Evolutionary conservation across 352 stramenopile species (phyloP), one percentile per base, ranked within the genome.

Genomic region (Thraustochytrium striatum): DNA sequence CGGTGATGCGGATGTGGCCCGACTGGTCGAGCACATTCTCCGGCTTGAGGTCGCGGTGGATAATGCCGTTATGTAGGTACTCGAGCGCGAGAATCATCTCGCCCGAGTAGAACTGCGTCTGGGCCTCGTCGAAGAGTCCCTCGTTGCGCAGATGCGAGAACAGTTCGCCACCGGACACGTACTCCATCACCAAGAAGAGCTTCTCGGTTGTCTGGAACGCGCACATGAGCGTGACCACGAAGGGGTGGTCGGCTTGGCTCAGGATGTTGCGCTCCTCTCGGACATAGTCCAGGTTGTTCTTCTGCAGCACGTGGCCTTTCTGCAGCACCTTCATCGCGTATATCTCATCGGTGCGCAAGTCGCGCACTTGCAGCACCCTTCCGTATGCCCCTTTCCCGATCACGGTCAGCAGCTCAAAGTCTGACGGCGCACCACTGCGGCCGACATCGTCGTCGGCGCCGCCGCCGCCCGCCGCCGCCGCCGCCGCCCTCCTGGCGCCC

Each of bases 291-390:
- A 98, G 87, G 28, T 93, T 88, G 7, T 96, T 95, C 25, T 96
- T 89, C n/a, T 90, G 88, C 72, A 99, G 84, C 38, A 99, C 87
- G 53, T 94, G 90, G 39, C 86, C 87, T 79, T 98, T 97, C 83
- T 97, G 97, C 55, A 99, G 95, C 44, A 98, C 91, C 85, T 99
- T 99, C 95, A 99, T 99, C 5, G 96, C 96, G 78, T 94, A 95
- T 36, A 98, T 90, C 33, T 93, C 86, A 47, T 91, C 84, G 21
- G 92, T 97, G 69, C 93, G 88, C 78, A 91, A 88, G 61, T 86
- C 72, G 13, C 88, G 85, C 36, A 94, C 90, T 8, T 95, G 84
- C 53, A 95, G 89, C 5, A 96, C 91, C 81, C 94, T 94, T 52
- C 91, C 91, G 73, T 94, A 94, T 78, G 83, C 93, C 33, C 96